Base-by-base conservation (phyloP, 352 stramenopile species). In the Pythium scleroteichum region DNA sequence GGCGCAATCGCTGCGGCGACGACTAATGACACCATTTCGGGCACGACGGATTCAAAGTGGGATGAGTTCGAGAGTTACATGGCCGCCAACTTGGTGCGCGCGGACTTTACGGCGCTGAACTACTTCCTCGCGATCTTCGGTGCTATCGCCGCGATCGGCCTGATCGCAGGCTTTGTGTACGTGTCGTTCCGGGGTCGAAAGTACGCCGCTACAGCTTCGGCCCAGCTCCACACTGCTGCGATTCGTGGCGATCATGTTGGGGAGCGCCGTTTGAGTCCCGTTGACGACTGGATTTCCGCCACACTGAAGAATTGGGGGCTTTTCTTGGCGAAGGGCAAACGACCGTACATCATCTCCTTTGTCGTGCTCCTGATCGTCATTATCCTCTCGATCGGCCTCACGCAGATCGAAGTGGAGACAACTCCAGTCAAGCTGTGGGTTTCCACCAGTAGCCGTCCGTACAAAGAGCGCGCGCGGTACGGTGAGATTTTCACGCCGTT, bases 381-480 rank as follows among this genome's bases (percentile, higher is more conserved):
- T 12, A 32, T 47, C 4, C 71, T 63, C 26, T 51, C 50, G 1
- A 16, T 64, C 13, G 78, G 78, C 2, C 55, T 85, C 1, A 59
- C 50, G 0, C 19, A 71, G 16, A 58, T 84, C 40, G 64, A 80
- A 23, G 62, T 88, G 12, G 71, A 88, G 56, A 75, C 66, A 0
- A 70, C 81, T 9, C 69, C 78, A 2, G 78, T 86, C 17, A 85
- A 84, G 62, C 64, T 88, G 14, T 88, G 78, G 78, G 71, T 79
- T 1, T 42, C 78, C 24, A 73, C 72, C 20, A 70, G 59, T 0
- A 88, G 72, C 24, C 70, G 62, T 22, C 53, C 71, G 20, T 86
- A 67, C 62, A 68, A 81, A 22, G 71, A 85, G 24, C 68, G 73
- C 2, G 52, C 70, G 26, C 71, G 71, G 16, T 85, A 75, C 45